Base-by-base conservation (phyloP, 179 eudicot genomes). In the Silene coronaria region DNA sequence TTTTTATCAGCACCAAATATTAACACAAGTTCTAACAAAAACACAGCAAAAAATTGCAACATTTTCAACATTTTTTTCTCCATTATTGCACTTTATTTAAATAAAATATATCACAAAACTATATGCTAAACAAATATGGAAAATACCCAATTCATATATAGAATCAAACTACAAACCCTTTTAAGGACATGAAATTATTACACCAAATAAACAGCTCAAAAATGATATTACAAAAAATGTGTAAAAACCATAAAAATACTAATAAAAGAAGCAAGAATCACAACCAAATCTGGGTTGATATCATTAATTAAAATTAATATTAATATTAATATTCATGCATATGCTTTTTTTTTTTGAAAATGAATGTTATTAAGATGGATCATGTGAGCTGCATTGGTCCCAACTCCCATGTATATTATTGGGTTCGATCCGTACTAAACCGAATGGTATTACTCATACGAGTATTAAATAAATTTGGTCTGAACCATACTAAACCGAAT, bases 41-140 rank as follows among this genome's bases (percentile, higher is more conserved):
- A 75, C 76, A 90, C 34, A 74, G 75, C 64, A 78, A 79, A 71
- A 78, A 80, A 62, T 57, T 63, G 64, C 61, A 81, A 76, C 73
- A 71, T 59, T 66, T 63, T 82, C 61, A 79, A 76, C 75, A 71
- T 59, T 62, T 63, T 82, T 72, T 68, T 86, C 84, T 70, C 84
- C 91, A 88, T 83, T 21, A 16, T 59, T 73, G 17, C 45, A 38
- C 45, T 38, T 38, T 38, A 38, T 45, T 34, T 45, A 4, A 21
- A 45, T 13, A 21, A 46, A 23, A 23, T 45, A n/a, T n/a, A n/a
- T n/a, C n/a, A n/a, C 19, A 45, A 4, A 13, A 22, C 30, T 34
- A 42, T 45, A 69, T 46, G 6, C 34, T 46, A 70, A 70, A 24
- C 24, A 58, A 36, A 51, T 53, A n/a, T n/a, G n/a, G n/a, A n/a